Percentiles rank a stretch among this genome's conserved stretches.
Evolutionary conservation across 2,329 filamentous ascomycete species (phyloP).

Genomic region (Hymenotorrendiella dingleyae): DNA sequence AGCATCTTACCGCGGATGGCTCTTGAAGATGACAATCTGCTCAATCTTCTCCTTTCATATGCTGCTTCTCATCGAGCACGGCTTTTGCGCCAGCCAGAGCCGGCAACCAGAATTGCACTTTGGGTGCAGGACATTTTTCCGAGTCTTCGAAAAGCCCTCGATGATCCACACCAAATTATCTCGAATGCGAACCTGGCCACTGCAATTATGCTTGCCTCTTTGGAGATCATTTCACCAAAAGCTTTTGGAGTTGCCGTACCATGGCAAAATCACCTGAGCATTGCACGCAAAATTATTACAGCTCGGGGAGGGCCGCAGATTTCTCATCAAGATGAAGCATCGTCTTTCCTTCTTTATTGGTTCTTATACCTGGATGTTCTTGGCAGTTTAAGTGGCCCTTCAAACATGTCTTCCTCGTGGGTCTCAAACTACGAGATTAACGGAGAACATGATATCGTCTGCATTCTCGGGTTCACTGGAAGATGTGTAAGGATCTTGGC

Average conservation of each 20-base stretch:
- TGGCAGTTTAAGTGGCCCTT: constrained; percentile 59
- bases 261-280: constrained; percentile 73
- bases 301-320: constrained; percentile 55
- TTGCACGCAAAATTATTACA: constrained; percentile 70
- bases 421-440: constrained; percentile 42
- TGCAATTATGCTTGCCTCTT: constrained; percentile 76
- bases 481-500: constrained; percentile 65
- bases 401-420: constrained; percentile 30
- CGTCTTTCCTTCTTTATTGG: constrained; percentile 75
- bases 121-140: constrained; percentile 80
- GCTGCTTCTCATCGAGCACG: constrained; percentile 78
- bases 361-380: constrained; percentile 79
- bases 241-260: constrained; percentile 75
- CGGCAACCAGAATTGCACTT: constrained; percentile 68
- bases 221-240: constrained; percentile 77
- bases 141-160: constrained; percentile 60
- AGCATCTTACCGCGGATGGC: constrained; percentile 55
- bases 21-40: constrained; percentile 61
- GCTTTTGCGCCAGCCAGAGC: constrained; percentile 67
- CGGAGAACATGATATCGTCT: constrained; percentile 65
- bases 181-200: constrained; percentile 71
- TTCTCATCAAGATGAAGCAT: constrained; percentile 50
- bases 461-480: constrained; percentile 72
- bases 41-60: constrained; percentile 74
- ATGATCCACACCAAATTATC: constrained; percentile 54